Percentiles rank a stretch among this genome's conserved stretches.
Conservation (phyloP, 1,139 yeast genomes). For the Sugiyamaella pinicola region DNA sequence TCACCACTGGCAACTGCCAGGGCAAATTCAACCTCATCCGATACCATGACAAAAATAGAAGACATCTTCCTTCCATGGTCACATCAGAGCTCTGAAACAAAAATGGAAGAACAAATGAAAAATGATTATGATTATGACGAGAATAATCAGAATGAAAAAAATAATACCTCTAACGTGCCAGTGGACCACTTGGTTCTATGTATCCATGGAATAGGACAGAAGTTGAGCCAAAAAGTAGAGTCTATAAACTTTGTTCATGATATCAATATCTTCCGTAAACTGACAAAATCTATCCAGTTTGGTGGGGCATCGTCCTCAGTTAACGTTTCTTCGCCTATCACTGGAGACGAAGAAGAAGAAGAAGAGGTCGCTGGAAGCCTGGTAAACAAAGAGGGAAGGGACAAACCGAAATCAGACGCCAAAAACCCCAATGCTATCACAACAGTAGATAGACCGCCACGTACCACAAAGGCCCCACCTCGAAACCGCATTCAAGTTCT, state of each 20-base stretch:
- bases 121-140: conserved; percentile 31
- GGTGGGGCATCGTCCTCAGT: conserved; percentile 42
- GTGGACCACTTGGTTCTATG: conserved; percentile 81
- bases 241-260: conserved; percentile 84
- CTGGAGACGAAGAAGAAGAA: conserved; percentile 13
- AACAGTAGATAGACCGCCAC: background rate
- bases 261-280: conserved; percentile 66
- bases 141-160: conserved; percentile 14
- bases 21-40: conserved; percentile 7
- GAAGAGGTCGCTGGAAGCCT: too few relatives aligned
- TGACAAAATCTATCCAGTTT: conserved; percentile 58
- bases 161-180: conserved; percentile 44
- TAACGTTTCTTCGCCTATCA: conserved; percentile 13
- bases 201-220: conserved; percentile 90
- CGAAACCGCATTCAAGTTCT: conserved; percentile 61
- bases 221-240: conserved; percentile 71
- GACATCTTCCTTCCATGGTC: conserved; percentile 18
- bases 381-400: conserved; percentile 5
- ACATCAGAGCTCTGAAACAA: conserved; percentile 21
- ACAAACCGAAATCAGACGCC: background rate
- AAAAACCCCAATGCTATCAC: background rate
- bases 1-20: conserved; percentile 1
- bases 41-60: conserved; percentile 12
- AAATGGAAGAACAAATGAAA: conserved; percentile 36
- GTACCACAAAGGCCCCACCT: background rate